A percentile compares a stretch with the other conserved stretches of the same genome.
These are phyloP conservation scores for Eucalyptus erythrocorys DNA, from an alignment of 345 rosid genomes.

Conservation along the genomic window DNA sequence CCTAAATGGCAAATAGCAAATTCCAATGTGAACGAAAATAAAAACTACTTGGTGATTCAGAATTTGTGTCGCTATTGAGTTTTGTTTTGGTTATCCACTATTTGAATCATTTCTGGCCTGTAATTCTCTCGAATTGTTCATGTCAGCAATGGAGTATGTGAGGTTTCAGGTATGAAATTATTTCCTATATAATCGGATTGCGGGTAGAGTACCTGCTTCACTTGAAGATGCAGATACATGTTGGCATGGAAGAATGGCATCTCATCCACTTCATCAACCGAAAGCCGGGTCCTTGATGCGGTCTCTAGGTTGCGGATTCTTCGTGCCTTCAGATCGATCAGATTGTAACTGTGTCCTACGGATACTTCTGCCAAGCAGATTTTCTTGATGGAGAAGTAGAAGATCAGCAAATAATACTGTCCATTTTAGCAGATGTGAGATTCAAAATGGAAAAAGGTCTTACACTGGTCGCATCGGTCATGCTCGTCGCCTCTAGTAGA, in stretches of 20 bases:
- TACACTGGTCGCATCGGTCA: constrained; percentile 29
- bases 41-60: background rate
- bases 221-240: constrained; percentile 49
- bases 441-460: background rate
- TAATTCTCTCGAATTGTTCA: background rate
- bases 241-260: constrained; percentile 57
- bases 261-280: constrained; percentile 24
- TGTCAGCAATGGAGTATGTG: background rate
- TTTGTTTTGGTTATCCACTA: background rate
- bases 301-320: constrained; percentile 39
- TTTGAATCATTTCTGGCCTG: background rate
- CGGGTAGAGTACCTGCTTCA: constrained; percentile 22
- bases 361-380: constrained; percentile 29
- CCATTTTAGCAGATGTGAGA: background rate
- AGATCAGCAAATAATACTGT: background rate
- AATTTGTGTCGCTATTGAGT: background rate
- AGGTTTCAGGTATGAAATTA: background rate
- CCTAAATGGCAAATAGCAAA: constrained; percentile 4
- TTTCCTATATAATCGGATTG: background rate
- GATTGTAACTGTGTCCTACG: constrained; percentile 52
- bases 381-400: constrained; percentile 12
- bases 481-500: constrained; percentile 45
- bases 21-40: background rate
- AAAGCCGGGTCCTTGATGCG: constrained; percentile 37
- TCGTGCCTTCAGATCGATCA: constrained; percentile 16